Evolutionary conservation across 2,329 filamentous ascomycete genomes (phyloP).

Genomic region (Paraphaeosphaeria sporulosa): DNA sequence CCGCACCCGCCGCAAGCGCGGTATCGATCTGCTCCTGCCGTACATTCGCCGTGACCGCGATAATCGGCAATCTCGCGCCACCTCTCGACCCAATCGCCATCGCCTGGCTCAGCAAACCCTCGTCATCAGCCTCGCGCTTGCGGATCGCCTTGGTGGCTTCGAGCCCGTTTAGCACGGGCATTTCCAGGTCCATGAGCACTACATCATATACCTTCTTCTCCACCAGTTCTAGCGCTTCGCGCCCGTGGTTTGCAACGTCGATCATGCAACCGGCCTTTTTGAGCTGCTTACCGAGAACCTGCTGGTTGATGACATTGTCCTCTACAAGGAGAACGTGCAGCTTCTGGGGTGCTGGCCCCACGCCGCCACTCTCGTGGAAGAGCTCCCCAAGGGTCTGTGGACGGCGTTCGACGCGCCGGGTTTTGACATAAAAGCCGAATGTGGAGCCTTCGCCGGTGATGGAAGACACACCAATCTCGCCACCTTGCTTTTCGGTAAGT

Average conservation of each 20-base stretch:
- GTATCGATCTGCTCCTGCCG: slow-evolving; percentile 45
- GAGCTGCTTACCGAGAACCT: slow-evolving; percentile 46
- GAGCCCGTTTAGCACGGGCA: slow-evolving; percentile 61
- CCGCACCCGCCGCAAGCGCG: slow-evolving; percentile 45
- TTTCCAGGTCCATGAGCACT: slow-evolving; percentile 60
- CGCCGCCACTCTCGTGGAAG: slow-evolving; percentile 15
- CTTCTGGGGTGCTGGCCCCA: slow-evolving; percentile 15
- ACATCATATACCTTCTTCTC: slow-evolving; percentile 40
- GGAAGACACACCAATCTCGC: slow-evolving; percentile 55
- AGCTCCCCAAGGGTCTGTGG: slow-evolving; percentile 21
- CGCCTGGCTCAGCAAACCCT: slow-evolving; percentile 24
- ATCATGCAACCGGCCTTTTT: slow-evolving; percentile 43
- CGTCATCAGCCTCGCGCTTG: slow-evolving; percentile 51
- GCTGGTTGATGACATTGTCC: slow-evolving; percentile 51
- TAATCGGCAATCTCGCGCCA: slow-evolving; percentile 37
- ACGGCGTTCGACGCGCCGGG: slow-evolving; percentile 30
- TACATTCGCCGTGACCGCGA: slow-evolving; percentile 50
- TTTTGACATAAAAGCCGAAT: slow-evolving; percentile 56
- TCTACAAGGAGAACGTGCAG: slow-evolving; percentile 47
- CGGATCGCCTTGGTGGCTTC: slow-evolving; percentile 57
- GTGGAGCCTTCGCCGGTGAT: slow-evolving; percentile 47
- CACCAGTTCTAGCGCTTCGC: slow-evolving; percentile 45
- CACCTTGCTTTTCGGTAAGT: slow-evolving; percentile 55
- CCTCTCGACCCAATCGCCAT: slow-evolving; percentile 32
- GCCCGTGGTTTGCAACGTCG: slow-evolving; percentile 46